Evolutionary conservation across 768 basidiomycete species (phyloP).

Genomic region (Suillus sp.): DNA sequence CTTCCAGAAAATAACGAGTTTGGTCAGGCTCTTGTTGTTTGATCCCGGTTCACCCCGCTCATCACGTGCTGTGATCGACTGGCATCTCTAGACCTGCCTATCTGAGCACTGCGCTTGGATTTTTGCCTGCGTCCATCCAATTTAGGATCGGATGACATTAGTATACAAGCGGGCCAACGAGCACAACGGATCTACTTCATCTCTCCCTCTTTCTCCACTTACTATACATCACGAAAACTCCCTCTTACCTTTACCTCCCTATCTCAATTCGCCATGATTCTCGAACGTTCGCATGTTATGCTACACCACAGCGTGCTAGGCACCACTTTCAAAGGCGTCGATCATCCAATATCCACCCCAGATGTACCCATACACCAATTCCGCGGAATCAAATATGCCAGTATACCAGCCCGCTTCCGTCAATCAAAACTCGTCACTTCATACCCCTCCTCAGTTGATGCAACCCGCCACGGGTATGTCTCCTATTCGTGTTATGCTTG

Average conservation of each 20-base stretch:
- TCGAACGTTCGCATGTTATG: conserved; percentile 27
- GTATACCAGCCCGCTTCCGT: conserved; percentile 72
- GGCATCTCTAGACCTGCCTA: conserved; percentile 21
- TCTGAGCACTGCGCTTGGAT: conserved; percentile 24
- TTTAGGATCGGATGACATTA: conserved; percentile 26
- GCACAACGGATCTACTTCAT: background rate
- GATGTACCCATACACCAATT: conserved; percentile 67
- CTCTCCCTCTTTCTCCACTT: conserved; percentile 4
- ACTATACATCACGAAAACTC: background rate
- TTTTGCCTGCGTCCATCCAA: conserved; percentile 18
- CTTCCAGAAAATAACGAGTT: background rate
- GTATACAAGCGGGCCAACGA: conserved; percentile 19
- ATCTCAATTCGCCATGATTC: conserved; percentile 29
- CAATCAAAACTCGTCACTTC: conserved; percentile 64
- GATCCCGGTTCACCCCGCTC: conserved; percentile 21
- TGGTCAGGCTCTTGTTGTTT: background rate
- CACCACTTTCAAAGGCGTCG: conserved; percentile 67
- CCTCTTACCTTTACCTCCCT: background rate
- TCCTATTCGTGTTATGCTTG: conserved; percentile 8
- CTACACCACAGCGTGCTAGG: conserved; percentile 57
- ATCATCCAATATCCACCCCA: conserved; percentile 60
- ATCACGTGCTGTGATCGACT: conserved; percentile 28
- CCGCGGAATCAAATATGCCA: conserved; percentile 77
- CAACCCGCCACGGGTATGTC: conserved; percentile 66
- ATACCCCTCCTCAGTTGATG: conserved; percentile 61